Conservation (phyloP, 768 basidiomycete genomes). For the Leucosporidium creatinivorum region DNA sequence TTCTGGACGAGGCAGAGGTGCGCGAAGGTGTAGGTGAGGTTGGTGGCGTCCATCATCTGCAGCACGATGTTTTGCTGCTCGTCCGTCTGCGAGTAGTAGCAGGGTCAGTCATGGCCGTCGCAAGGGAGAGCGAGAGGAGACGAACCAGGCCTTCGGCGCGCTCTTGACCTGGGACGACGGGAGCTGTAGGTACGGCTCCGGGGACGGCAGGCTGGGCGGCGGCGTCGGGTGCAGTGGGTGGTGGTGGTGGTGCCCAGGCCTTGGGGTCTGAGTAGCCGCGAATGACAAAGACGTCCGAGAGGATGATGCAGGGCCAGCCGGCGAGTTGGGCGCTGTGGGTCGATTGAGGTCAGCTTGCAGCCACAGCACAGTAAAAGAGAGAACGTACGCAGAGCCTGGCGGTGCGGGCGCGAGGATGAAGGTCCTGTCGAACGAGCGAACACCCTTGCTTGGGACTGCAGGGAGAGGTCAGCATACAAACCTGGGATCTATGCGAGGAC, state of each 20-base stretch:
- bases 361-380: not conserved
- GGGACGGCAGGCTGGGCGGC: constrained; percentile 35
- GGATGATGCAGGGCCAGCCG: constrained; percentile 83
- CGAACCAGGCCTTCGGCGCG: constrained; percentile 27
- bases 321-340: constrained; percentile 59
- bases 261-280: constrained; percentile 75
- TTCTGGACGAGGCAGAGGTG: constrained; percentile 80
- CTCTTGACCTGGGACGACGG: constrained; percentile 5
- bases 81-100: constrained; percentile 50
- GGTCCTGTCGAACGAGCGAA: constrained; percentile 87
- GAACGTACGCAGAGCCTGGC: constrained; percentile 71
- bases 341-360: constrained; percentile 7
- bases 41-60: constrained; percentile 63
- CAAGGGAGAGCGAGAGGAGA: not conserved
- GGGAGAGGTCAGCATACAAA: not conserved
- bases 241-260: constrained; percentile 56
- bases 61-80: constrained; percentile 63
- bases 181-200: constrained; percentile 2
- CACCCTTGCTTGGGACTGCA: constrained; percentile 62
- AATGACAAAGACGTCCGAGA: constrained; percentile 80
- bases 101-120: not conserved
- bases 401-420: constrained; percentile 77
- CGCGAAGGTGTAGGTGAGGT: constrained; percentile 69
- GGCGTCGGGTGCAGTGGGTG: constrained; percentile 38
- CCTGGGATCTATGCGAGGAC: not conserved